These are phyloP conservation scores for Teratosphaeria nubilosa DNA, from an alignment of 2,329 filamentous ascomycete species.

Conservation along the genomic window DNA sequence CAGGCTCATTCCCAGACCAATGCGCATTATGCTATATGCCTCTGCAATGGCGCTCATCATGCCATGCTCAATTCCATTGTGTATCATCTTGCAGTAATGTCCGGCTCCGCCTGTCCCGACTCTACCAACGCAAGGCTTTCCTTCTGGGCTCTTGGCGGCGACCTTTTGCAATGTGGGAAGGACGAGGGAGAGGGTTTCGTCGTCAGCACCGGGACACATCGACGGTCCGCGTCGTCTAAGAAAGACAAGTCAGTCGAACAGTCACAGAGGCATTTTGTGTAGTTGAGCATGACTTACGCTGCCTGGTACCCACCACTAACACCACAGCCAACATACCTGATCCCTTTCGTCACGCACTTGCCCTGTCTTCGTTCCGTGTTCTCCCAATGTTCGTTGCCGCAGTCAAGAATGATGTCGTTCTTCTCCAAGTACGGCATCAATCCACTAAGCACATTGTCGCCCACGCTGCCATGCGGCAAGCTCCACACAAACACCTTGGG, in stretches of 20 bases:
- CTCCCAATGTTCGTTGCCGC: slow-evolving; percentile 57
- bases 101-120: slow-evolving; percentile 55
- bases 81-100: slow-evolving; percentile 67
- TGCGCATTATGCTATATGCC: slow-evolving; percentile 53
- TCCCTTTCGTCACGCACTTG: slow-evolving; percentile 42
- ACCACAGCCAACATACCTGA: slow-evolving; percentile 58
- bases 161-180: slow-evolving; percentile 52
- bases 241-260: not conserved
- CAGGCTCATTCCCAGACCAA: slow-evolving; percentile 47
- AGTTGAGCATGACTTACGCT: slow-evolving; percentile 29
- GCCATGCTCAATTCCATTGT: slow-evolving; percentile 64
- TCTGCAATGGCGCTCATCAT: slow-evolving; percentile 56
- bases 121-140: slow-evolving; percentile 49
- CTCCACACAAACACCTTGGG: slow-evolving; percentile 27
- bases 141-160: slow-evolving; percentile 51
- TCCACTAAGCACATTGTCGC: slow-evolving; percentile 38
- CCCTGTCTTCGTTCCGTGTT: slow-evolving; percentile 53
- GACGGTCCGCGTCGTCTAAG: slow-evolving; percentile 48
- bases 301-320: slow-evolving; percentile 62
- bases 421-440: slow-evolving; percentile 43
- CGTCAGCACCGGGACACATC: slow-evolving; percentile 56
- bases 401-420: slow-evolving; percentile 59
- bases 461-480: slow-evolving; percentile 29
- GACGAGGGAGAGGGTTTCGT: slow-evolving; percentile 46
- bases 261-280: not conserved